A percentile compares a stretch with the other conserved stretches of the same genome.
phyloP scores from a whole-genome alignment of 2,329 filamentous ascomycete genomes.

The Rhinocladiella mackenziei region DNA sequence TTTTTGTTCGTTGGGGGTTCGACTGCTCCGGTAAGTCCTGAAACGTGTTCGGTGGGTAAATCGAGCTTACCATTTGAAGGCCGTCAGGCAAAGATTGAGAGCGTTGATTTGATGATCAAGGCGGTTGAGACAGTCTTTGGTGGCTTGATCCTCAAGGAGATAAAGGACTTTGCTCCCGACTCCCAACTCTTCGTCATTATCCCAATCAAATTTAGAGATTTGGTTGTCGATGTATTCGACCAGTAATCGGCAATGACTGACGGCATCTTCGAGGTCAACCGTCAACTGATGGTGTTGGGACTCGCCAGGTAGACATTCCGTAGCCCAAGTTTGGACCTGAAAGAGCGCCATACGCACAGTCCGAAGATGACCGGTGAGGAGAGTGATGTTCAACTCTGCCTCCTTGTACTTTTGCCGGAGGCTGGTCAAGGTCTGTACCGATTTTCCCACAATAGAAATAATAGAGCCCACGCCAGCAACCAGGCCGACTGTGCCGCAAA shows the following conservation, averaged over 20 bases:
- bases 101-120: constrained; percentile 25
- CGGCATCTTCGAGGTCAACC: constrained; percentile 23
- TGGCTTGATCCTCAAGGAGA: constrained; percentile 20
- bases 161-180: constrained; percentile 20
- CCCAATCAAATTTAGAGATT: constrained; percentile 17
- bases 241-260: constrained; percentile 24
- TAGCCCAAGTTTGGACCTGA: constrained; percentile 24
- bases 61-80: constrained; percentile 23
- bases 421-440: constrained; percentile 17
- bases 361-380: constrained; percentile 24
- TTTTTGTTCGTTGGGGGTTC: constrained; percentile 21
- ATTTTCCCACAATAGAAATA: constrained; percentile 22
- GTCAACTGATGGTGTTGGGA: constrained; percentile 23
- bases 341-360: constrained; percentile 25
- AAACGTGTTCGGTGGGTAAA: neutral
- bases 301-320: constrained; percentile 8
- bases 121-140: constrained; percentile 17
- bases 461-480: constrained; percentile 23
- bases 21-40: constrained; percentile 11
- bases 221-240: constrained; percentile 24
- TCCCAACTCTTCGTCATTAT: constrained; percentile 9
- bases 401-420: constrained; percentile 23
- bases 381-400: constrained; percentile 23
- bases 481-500: constrained; percentile 17
- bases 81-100: constrained; percentile 27